A percentile compares a stretch with the other conserved stretches of the same genome.
Evolutionary conservation across 1,284 basidiomycete genomes (phyloP).

Genomic region (Rhodotorula glutinis): DNA sequence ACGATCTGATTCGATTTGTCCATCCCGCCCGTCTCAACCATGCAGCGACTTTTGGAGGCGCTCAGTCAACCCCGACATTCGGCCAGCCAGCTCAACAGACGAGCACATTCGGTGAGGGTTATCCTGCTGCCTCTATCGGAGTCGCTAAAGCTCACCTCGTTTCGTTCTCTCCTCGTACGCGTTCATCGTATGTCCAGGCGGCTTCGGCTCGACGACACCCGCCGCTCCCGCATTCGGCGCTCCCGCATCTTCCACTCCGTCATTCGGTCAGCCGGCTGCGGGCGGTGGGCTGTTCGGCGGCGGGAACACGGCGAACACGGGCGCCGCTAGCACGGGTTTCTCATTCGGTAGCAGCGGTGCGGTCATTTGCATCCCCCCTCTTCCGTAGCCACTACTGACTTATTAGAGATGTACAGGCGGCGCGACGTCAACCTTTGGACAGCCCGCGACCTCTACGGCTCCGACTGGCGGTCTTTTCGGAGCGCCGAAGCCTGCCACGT

Average conservation of each 20-base stretch:
- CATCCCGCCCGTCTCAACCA: neutral
- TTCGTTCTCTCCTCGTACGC: neutral
- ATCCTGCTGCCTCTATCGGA: too few relatives aligned
- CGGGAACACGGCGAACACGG: neutral
- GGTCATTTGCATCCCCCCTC: neutral
- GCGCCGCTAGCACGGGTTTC: slow-evolving; percentile 25
- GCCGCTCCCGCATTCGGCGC: slow-evolving; percentile 28
- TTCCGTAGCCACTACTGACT: too few relatives aligned
- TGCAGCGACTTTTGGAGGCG: slow-evolving; percentile 24
- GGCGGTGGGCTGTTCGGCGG: slow-evolving; percentile 32
- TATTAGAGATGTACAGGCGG: neutral
- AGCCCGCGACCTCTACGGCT: slow-evolving; percentile 6
- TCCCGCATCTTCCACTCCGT: slow-evolving; percentile 14
- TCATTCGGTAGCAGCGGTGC: slow-evolving; percentile 28
- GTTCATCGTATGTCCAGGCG: slow-evolving; percentile 6
- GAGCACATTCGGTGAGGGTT: slow-evolving; percentile 24
- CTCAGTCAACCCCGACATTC: slow-evolving; percentile 22
- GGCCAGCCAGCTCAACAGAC: slow-evolving; percentile 28
- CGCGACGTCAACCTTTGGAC: slow-evolving; percentile 26
- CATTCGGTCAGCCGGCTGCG: slow-evolving; percentile 26
- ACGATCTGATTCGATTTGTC: neutral
- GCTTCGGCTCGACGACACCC: slow-evolving; percentile 24
- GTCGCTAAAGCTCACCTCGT: too few relatives aligned
- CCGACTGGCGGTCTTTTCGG: slow-evolving; percentile 32
- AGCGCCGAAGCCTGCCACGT: slow-evolving; percentile 35